A percentile compares a stretch with the other conserved stretches of the same genome.
Evolutionary conservation across 2,329 filamentous ascomycete species (phyloP).

Genomic region (Escovopsis sp.): DNA sequence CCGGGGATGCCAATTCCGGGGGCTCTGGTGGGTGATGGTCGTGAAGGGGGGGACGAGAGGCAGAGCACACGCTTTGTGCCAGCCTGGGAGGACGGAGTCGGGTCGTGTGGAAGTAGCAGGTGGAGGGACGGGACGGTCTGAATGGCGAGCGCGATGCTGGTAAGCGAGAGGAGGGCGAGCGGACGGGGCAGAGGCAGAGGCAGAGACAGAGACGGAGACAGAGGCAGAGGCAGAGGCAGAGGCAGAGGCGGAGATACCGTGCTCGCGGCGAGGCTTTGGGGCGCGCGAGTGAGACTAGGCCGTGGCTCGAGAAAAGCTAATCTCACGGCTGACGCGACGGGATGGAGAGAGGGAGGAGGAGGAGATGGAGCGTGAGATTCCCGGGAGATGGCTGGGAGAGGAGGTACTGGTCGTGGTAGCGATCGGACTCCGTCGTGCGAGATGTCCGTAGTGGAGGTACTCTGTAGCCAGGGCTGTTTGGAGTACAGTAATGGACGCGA

Average conservation of each 20-base stretch:
- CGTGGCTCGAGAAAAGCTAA: constrained; percentile 10
- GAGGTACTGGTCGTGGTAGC: too few relatives aligned
- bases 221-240: too few relatives aligned
- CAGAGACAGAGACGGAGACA: too few relatives aligned
- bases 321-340: constrained; percentile 10
- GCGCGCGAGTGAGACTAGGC: constrained; percentile 4
- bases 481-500: too few relatives aligned
- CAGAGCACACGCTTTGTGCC: too few relatives aligned
- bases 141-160: constrained; percentile 1
- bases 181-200: too few relatives aligned
- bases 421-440: too few relatives aligned
- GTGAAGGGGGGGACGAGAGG: neutral
- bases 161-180: neutral
- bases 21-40: neutral
- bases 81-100: too few relatives aligned
- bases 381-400: constrained; percentile 29
- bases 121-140: too few relatives aligned
- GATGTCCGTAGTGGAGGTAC: too few relatives aligned
- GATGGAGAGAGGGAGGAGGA: constrained; percentile 16
- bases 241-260: constrained; percentile 1
- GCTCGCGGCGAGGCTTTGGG: constrained; percentile 4
- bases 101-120: too few relatives aligned
- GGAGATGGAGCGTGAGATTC: constrained; percentile 19
- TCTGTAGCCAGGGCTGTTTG: too few relatives aligned
- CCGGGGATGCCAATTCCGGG: constrained; percentile 7